Percentiles rank a stretch among this genome's conserved stretches.
Evolutionary conservation across 768 basidiomycete species (phyloP).

Genomic region (Cytidiella melzeri): DNA sequence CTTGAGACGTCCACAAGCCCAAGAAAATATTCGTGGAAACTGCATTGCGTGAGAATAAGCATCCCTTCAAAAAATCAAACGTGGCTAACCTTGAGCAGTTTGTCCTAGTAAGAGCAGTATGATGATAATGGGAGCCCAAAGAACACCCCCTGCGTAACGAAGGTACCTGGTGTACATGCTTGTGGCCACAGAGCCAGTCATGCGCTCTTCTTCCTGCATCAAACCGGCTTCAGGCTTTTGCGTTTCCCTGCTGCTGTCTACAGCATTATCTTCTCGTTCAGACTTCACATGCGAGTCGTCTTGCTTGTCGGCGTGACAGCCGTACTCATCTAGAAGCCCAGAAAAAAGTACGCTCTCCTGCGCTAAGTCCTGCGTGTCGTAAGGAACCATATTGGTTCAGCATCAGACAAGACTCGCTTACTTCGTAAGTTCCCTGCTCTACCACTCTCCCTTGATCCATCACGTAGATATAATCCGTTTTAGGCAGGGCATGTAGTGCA

Average conservation of each 20-base stretch:
- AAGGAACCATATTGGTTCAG: slow-evolving; percentile 11
- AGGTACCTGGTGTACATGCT: slow-evolving; percentile 31
- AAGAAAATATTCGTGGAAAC: slow-evolving; percentile 65
- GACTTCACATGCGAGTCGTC: slow-evolving; percentile 8
- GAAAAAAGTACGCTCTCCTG: slow-evolving; percentile 27
- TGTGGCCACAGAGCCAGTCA: slow-evolving; percentile 31
- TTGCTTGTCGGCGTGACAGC: slow-evolving; percentile 33
- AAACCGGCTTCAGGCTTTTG: slow-evolving; percentile 19
- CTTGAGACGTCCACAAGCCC: slow-evolving; percentile 62
- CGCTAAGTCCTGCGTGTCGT: slow-evolving; percentile 24
- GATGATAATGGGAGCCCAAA: slow-evolving; percentile 37
- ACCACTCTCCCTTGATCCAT: slow-evolving; percentile 52
- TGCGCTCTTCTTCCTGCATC: slow-evolving; percentile 38
- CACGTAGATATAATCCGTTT: slow-evolving; percentile 57
- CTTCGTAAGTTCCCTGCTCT: slow-evolving; percentile 58
- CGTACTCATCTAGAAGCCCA: slow-evolving; percentile 34
- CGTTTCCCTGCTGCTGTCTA: slow-evolving; percentile 10
- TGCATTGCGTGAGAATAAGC: not conserved
- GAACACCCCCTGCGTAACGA: slow-evolving; percentile 28
- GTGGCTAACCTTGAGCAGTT: slow-evolving; percentile 40
- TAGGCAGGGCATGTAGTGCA: slow-evolving; percentile 51
- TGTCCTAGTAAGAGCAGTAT: slow-evolving; percentile 41
- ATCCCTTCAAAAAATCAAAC: not conserved
- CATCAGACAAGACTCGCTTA: slow-evolving; percentile 23
- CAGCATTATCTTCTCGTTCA: slow-evolving; percentile 17